phyloP scores from a whole-genome alignment of 148 eudicot genomes.

The Euryodendron excelsum region DNA sequence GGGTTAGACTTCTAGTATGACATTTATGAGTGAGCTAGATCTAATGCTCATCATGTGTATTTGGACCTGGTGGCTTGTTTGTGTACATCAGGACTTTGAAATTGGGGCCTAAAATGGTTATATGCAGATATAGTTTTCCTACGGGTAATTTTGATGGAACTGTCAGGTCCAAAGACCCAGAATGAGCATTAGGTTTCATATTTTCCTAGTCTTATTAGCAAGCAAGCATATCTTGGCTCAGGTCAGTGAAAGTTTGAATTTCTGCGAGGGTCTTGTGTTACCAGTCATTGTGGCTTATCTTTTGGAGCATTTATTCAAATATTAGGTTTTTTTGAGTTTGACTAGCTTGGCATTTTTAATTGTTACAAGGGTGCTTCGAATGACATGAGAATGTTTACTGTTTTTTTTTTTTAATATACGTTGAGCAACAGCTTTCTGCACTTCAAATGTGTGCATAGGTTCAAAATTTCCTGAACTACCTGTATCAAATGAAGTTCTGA shows the following conservation, averaged over 20 bases:
- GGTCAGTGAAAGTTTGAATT: too few relatives aligned
- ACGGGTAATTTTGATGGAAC: neutral
- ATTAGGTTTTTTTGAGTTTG: too few relatives aligned
- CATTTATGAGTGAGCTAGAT: neutral
- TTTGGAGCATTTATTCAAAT: too few relatives aligned
- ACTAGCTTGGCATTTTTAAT: too few relatives aligned
- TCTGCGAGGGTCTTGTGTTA: neutral
- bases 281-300: neutral
- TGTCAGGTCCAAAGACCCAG: neutral
- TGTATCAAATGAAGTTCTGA: neutral
- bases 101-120: neutral
- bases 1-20: neutral
- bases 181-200: neutral
- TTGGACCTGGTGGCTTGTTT: neutral
- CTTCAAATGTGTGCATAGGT: neutral
- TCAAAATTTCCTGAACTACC: neutral
- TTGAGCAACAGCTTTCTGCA: neutral
- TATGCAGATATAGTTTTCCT: neutral
- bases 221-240: neutral
- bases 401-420: neutral
- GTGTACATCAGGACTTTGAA: neutral
- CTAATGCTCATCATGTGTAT: neutral
- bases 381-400: too few relatives aligned
- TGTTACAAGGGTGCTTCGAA: too few relatives aligned
- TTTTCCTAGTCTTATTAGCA: neutral